Conservation (phyloP, 2,329 filamentous ascomycete genomes). For the Mollisiaceae sp. region DNA sequence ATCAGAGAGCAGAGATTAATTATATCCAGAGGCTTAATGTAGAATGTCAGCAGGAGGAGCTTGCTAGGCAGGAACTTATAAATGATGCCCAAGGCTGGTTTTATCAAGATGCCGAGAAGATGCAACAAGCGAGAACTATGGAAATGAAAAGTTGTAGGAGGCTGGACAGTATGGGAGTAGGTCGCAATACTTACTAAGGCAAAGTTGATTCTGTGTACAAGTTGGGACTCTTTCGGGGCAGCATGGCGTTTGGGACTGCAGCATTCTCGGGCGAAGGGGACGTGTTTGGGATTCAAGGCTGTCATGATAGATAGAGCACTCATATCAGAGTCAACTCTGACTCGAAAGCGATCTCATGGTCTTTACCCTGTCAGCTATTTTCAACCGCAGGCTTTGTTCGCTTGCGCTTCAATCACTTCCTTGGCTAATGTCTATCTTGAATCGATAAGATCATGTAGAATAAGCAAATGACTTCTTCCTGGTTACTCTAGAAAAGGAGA, state of each 20-base stretch:
- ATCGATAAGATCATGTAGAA: too few relatives aligned
- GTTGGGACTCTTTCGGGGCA: slow-evolving; percentile 4
- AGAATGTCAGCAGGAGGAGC: slow-evolving; percentile 77
- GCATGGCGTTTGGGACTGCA: slow-evolving; percentile 19
- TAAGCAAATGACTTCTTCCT: too few relatives aligned
- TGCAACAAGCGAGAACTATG: slow-evolving; percentile 55
- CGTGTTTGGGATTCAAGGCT: slow-evolving; percentile 10
- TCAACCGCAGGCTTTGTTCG: too few relatives aligned
- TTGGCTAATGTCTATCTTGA: too few relatives aligned
- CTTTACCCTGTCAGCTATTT: background rate
- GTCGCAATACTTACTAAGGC: slow-evolving; percentile 3
- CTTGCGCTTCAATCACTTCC: too few relatives aligned
- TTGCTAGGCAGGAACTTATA: slow-evolving; percentile 57
- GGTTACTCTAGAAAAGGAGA: too few relatives aligned
- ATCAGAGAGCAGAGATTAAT: slow-evolving; percentile 75
- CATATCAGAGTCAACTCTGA: background rate
- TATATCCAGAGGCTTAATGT: slow-evolving; percentile 70
- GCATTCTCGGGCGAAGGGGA: slow-evolving; percentile 17
- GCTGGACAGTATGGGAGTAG: slow-evolving; percentile 54
- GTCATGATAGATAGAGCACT: slow-evolving; percentile 18
- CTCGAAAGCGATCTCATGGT: background rate
- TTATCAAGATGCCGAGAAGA: slow-evolving; percentile 65
- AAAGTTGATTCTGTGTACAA: slow-evolving; percentile 13
- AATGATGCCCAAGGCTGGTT: slow-evolving; percentile 76
- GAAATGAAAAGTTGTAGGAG: slow-evolving; percentile 63